Base-by-base conservation (phyloP, 768 basidiomycete species). In the Suillus brevipes region DNA sequence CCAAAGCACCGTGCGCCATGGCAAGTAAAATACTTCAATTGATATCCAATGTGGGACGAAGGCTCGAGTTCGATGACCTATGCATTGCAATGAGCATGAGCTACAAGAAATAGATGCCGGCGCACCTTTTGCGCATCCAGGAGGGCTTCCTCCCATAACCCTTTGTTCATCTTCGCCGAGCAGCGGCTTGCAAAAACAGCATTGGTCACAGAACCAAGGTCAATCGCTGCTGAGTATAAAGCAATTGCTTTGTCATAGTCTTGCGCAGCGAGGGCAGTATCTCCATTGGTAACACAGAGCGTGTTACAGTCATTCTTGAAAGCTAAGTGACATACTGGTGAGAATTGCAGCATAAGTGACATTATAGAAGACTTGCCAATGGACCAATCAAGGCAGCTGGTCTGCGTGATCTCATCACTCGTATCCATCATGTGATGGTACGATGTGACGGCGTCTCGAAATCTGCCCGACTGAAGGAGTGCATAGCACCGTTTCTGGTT, bases 51-150 rank as follows among this genome's bases (percentile, higher is more conserved):
- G 9, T 37, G 14, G 37, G n/a, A 16, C n/a, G 36, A 57, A 37
- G 56, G 56, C 13, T 20, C 36, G 36, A 57, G 56, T 37, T 37
- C 56, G 23, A 57, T 37, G 23, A 57, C 36, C 56, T 57, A 55
- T 20, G 10, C 18, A 31, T 53, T 4, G 12, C 52, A 20, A 34
- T 55, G 31, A 34, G 31, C 53, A 12, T 12, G 34, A 20, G 31
- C 9, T 2, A n/a, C 31, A 20, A 34, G 10, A 55, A 20, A 34
- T 7, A 20, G 18, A 55, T 34, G 53, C 0, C 20, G 4, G n/a
- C 53, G 10, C 31, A 55, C 53, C 53, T 55, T 53, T 20, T 53
- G 9, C 52, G 52, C 52, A 53, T 53, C 53, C 2, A 12, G 10
- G 20, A 55, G 5, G 18, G 31, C 52, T 34, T 55, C 31, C 1